Conservation (phyloP, 306 rosid genomes). For the Quercus suber region DNA sequence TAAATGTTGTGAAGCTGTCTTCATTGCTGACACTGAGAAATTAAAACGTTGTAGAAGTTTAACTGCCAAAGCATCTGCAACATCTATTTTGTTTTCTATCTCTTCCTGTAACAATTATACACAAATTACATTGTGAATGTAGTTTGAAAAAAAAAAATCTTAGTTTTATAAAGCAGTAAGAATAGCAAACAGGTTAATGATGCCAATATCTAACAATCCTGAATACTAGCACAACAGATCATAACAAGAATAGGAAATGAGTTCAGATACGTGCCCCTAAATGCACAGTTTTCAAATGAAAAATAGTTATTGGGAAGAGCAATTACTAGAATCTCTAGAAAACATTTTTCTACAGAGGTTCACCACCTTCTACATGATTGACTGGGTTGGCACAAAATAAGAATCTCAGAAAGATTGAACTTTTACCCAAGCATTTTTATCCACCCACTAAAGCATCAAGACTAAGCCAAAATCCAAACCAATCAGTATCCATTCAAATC, state of each 20-base stretch:
- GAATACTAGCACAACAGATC: background rate
- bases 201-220: slow-evolving; percentile 1
- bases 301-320: background rate
- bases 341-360: too few species aligned
- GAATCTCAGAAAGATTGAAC: too few species aligned
- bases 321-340: background rate
- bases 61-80: slow-evolving; percentile 76
- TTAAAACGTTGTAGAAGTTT: slow-evolving; percentile 87
- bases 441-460: background rate
- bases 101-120: slow-evolving; percentile 61
- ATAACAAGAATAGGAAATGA: background rate
- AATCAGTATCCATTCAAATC: background rate
- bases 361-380: too few species aligned
- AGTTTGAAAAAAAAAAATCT: background rate
- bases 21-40: slow-evolving; percentile 73
- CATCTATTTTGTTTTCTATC: slow-evolving; percentile 77
- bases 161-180: background rate
- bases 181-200: slow-evolving; percentile 1
- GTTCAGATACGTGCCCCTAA: background rate
- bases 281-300: background rate
- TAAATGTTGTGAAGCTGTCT: slow-evolving; percentile 75
- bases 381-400: too few species aligned
- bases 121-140: slow-evolving; percentile 19
- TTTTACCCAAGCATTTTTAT: too few species aligned
- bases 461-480: background rate